These are phyloP conservation scores for Purshia tridentata DNA, from an alignment of 306 rosid species.

Conservation along the genomic window DNA sequence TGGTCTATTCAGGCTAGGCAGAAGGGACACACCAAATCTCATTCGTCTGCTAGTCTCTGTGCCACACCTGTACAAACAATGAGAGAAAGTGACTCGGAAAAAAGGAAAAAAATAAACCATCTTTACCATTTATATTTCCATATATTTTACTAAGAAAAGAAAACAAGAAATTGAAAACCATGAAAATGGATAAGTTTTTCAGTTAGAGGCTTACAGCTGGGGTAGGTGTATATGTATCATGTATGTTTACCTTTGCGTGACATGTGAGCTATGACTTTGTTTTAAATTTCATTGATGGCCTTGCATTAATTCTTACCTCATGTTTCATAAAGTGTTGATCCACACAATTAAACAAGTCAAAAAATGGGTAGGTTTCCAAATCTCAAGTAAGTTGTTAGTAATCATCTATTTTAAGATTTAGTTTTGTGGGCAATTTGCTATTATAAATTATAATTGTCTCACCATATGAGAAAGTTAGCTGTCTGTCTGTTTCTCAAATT, in stretches of 20 bases:
- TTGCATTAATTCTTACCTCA: no score
- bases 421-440: background rate
- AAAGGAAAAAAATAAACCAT: no score
- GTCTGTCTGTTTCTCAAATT: background rate
- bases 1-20: constrained; percentile 3
- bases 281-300: background rate
- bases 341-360: background rate
- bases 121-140: no score
- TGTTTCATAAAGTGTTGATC: background rate
- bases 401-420: background rate
- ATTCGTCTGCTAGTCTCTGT: no score
- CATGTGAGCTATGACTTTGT: background rate
- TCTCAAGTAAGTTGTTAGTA: background rate
- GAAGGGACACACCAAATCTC: background rate
- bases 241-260: background rate
- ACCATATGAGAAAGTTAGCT: background rate
- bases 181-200: no score
- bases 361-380: background rate
- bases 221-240: no score
- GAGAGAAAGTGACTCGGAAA: background rate
- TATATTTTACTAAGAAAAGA: no score
- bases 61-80: no score
- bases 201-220: no score
- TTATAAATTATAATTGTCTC: background rate
- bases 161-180: no score